Conservation (phyloP, 2,329 filamentous ascomycete species). For the Exophiala sp. region DNA sequence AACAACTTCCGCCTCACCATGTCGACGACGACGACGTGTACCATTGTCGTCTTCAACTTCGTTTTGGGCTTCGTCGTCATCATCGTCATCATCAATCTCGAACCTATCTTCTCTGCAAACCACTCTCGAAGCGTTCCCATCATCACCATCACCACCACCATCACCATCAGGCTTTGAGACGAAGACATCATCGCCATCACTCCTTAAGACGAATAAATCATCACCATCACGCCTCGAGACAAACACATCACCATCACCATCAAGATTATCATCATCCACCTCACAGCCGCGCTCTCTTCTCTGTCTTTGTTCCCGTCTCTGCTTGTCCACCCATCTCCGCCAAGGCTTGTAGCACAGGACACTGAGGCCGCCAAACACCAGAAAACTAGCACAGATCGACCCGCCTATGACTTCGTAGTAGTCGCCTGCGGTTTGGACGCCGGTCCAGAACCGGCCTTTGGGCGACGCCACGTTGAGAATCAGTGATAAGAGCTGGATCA, state of each 20-base stretch:
- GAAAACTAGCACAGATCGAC: conserved; percentile 75
- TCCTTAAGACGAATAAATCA: too few species aligned
- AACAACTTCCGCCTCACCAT: too few species aligned
- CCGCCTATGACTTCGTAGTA: conserved; percentile 83
- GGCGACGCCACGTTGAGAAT: conserved; percentile 61
- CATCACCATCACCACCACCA: not conserved
- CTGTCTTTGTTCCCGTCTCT: conserved; percentile 18
- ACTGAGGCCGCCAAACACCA: conserved; percentile 68
- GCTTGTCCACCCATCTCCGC: conserved; percentile 54
- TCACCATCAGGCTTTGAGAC: too few species aligned
- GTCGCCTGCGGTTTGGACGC: conserved; percentile 68
- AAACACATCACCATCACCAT: conserved; percentile 2
- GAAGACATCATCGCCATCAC: conserved; percentile 2
- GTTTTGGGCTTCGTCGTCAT: too few species aligned
- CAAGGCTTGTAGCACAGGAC: conserved; percentile 74
- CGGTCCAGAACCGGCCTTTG: conserved; percentile 78
- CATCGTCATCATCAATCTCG: too few species aligned
- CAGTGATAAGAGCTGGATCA: conserved; percentile 75
- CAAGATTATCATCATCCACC: not conserved
- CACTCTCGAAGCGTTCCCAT: too few species aligned
- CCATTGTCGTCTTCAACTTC: too few species aligned
- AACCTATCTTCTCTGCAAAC: too few species aligned
- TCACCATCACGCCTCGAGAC: too few species aligned
- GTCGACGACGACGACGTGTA: too few species aligned
- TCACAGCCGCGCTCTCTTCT: not conserved